phyloP scores from a whole-genome alignment of 2,329 filamentous ascomycete species.

The Cercospora sp. region DNA sequence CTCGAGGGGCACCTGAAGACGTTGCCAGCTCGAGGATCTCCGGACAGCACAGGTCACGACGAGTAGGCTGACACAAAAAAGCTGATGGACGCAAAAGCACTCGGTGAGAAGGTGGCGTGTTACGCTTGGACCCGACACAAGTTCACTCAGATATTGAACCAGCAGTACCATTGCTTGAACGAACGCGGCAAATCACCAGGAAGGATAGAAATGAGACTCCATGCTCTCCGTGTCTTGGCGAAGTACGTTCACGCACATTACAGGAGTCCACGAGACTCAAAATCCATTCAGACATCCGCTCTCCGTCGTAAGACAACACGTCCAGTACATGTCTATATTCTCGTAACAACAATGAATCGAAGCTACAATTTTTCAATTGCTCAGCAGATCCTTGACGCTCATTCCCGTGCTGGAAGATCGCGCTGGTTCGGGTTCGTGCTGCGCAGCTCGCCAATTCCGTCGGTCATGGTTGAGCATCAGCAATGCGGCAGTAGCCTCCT shows the following conservation, averaged over 20 bases:
- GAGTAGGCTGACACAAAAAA: neutral
- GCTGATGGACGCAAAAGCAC: neutral
- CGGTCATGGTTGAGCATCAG: constrained; percentile 85
- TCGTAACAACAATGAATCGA: neutral
- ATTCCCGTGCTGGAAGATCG: constrained; percentile 35
- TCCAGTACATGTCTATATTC: neutral
- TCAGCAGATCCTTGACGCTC: constrained; percentile 51
- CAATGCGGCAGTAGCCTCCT: constrained; percentile 81
- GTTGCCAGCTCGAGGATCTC: neutral
- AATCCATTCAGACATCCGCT: neutral
- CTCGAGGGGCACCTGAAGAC: neutral
- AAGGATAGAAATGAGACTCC: neutral
- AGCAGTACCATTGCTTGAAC: neutral
- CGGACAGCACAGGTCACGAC: neutral
- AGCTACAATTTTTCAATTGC: constrained; percentile 30
- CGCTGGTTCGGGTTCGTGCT: constrained; percentile 18
- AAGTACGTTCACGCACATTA: neutral
- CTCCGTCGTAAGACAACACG: neutral
- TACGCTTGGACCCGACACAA: neutral
- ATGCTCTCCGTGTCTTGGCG: neutral
- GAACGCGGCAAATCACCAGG: neutral
- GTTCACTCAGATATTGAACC: neutral
- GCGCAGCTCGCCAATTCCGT: constrained; percentile 40
- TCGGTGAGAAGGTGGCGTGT: neutral
- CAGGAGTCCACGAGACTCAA: neutral